Percentiles rank a stretch among this genome's conserved stretches.
phyloP scores from a whole-genome alignment of 2,329 filamentous ascomycete species.

The Ambrosiella xylebori region DNA sequence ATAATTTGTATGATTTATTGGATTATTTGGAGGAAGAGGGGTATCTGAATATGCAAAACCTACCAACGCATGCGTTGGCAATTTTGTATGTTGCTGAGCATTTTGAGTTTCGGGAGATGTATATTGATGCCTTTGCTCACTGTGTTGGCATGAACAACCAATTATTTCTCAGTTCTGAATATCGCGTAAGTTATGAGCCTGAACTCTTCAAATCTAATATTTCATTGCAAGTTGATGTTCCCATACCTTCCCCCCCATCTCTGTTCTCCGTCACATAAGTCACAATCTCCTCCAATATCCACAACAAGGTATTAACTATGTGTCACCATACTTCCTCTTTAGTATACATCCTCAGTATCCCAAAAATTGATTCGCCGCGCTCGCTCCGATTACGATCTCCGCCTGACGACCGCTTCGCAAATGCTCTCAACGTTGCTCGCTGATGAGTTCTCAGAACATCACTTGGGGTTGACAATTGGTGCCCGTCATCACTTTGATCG shows the following conservation, averaged over 20 bases:
- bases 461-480: slow-evolving; percentile 45
- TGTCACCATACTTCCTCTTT: background rate
- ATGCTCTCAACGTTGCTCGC: slow-evolving; percentile 52
- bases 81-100: slow-evolving; percentile 50
- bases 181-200: slow-evolving; percentile 30
- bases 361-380: slow-evolving; percentile 48
- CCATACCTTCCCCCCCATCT: background rate
- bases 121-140: slow-evolving; percentile 58
- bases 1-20: slow-evolving; percentile 45
- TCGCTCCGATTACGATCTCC: slow-evolving; percentile 46
- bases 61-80: slow-evolving; percentile 51
- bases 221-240: background rate
- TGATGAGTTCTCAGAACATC: slow-evolving; percentile 48
- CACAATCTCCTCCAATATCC: background rate
- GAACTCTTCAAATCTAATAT: background rate
- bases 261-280: background rate
- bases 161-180: slow-evolving; percentile 39
- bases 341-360: slow-evolving; percentile 30
- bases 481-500: slow-evolving; percentile 51
- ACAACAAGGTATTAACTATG: background rate
- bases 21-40: slow-evolving; percentile 51
- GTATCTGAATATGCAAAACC: slow-evolving; percentile 48
- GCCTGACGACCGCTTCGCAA: slow-evolving; percentile 37
- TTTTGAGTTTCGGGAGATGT: slow-evolving; percentile 45
- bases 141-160: slow-evolving; percentile 60